phyloP scores from a whole-genome alignment of 2,329 filamentous ascomycete species.

The Pestalotiopsis sp. region DNA sequence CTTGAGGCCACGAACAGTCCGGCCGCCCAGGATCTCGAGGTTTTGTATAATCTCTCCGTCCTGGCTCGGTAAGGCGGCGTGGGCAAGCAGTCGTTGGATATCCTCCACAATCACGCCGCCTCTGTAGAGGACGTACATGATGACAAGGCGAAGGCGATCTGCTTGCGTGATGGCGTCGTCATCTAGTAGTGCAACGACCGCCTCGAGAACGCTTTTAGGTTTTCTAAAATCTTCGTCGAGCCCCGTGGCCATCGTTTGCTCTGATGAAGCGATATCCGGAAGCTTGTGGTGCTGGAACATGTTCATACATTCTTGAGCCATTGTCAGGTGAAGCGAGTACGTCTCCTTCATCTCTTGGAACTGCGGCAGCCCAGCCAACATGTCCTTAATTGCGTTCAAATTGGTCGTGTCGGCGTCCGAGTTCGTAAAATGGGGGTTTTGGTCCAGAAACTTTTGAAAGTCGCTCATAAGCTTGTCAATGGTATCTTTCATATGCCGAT shows the following conservation, averaged over 20 bases:
- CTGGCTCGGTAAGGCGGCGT: conserved; percentile 75
- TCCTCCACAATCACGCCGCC: conserved; percentile 85
- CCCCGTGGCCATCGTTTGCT: conserved; percentile 90
- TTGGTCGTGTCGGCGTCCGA: conserved; percentile 70
- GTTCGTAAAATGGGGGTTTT: conserved; percentile 91
- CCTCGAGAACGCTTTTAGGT: conserved; percentile 84
- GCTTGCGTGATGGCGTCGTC: conserved; percentile 72
- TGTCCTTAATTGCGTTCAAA: conserved; percentile 92
- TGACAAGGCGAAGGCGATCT: conserved; percentile 82
- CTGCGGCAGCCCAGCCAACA: conserved; percentile 91
- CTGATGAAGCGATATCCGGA: conserved; percentile 81
- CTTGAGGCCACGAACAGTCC: conserved; percentile 70
- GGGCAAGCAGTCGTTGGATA: conserved; percentile 79
- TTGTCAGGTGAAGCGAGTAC: conserved; percentile 91
- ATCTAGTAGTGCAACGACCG: conserved; percentile 85
- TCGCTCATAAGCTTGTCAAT: conserved; percentile 91
- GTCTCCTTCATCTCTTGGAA: conserved; percentile 96
- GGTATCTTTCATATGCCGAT: conserved; percentile 97
- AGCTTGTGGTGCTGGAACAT: conserved; percentile 85
- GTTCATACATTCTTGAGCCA: conserved; percentile 98
- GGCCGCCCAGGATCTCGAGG: conserved; percentile 79
- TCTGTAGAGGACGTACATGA: conserved; percentile 83
- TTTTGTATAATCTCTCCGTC: conserved; percentile 77
- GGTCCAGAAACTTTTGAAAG: conserved; percentile 87
- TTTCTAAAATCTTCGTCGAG: conserved; percentile 91